Base-by-base conservation (phyloP, 768 basidiomycete species). In the Pleurotus tuoliensis region DNA sequence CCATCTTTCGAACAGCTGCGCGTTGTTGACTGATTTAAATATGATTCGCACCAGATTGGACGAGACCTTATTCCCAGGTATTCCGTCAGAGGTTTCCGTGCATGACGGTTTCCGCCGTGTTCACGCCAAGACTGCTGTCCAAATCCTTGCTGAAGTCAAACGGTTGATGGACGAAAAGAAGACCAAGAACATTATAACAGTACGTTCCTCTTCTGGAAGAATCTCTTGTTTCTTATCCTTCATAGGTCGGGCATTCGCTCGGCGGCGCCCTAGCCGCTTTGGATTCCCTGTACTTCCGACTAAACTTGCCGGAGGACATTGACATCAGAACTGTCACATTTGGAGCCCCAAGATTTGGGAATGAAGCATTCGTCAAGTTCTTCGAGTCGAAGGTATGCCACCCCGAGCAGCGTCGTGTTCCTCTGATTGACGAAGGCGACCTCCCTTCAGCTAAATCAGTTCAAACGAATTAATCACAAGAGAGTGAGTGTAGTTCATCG, bases 91-190 rank as follows among this genome's bases (percentile, higher is more conserved):
- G 12, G 73, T 82, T 4, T 62, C 69, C 43, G 78, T 77, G 3
- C 82, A 84, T 63, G 66, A 67, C 7, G 82, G 83, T 4, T 84
- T 83, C 66, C 69, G 76, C 9, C 65, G 74, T 25, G 73, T 77
- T 55, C 82, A 82, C 8, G 75, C 76, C 3, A 58, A 71, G 59
- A 71, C 64, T 1, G 64, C 69, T 0, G 34, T 60, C 0, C 55
- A 66, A 13, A 79, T 84, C 47, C 67, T 81, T 39, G 47, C 69
- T 1, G 75, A 77, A 24, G 76, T 79, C 6, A 69, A 76, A 40
- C 64, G 62, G 8, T 64, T 80, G 5, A 68, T 83, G 56, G 64
- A 66, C 13, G 55, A 64, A 2, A 72, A 73, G 50, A 67, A 70
- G 16, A n/a, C 54, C 2, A 55, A 46, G 40, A 22, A 20, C 18